Evolutionary conservation across 768 basidiomycete species (phyloP).

Genomic region (Tricholomella constricta): DNA sequence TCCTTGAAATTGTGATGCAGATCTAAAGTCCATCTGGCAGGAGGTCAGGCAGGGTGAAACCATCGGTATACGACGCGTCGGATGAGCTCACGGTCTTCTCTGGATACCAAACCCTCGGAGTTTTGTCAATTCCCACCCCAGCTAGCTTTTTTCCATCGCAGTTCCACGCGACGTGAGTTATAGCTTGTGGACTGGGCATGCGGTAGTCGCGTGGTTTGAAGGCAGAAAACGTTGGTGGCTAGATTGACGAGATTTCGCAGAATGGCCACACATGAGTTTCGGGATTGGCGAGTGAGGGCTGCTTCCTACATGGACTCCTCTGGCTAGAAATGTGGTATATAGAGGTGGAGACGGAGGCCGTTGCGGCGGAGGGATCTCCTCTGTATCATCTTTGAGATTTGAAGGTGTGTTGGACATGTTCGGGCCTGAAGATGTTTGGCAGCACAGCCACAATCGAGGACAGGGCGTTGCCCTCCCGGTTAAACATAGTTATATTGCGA

Average conservation of each 20-base stretch:
- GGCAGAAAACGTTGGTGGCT: conserved; percentile 80
- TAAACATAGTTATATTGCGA: no score
- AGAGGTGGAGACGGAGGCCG: conserved; percentile 72
- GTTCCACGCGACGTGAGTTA: conserved; percentile 82
- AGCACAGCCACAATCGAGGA: conserved; percentile 7
- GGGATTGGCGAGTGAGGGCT: conserved; percentile 15
- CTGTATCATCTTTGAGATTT: conserved; percentile 52
- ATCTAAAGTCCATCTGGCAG: conserved; percentile 67
- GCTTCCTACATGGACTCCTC: conserved; percentile 72
- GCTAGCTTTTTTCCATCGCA: conserved; percentile 82
- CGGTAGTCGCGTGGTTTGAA: conserved; percentile 78
- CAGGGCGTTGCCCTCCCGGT: neutral
- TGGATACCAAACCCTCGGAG: conserved; percentile 74
- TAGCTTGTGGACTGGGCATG: conserved; percentile 60
- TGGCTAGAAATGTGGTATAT: conserved; percentile 67
- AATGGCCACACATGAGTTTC: conserved; percentile 11
- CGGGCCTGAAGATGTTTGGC: neutral
- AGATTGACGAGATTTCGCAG: conserved; percentile 14
- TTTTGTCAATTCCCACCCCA: conserved; percentile 81
- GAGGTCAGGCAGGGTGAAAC: neutral
- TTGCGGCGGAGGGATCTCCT: conserved; percentile 56
- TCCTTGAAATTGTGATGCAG: conserved; percentile 65
- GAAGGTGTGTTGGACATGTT: conserved; percentile 21
- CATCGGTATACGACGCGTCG: neutral
- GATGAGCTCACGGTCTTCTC: conserved; percentile 66